These are phyloP conservation scores for Rhodotorula sp. DNA, from an alignment of 1,284 basidiomycete genomes.

Conservation along the genomic window DNA sequence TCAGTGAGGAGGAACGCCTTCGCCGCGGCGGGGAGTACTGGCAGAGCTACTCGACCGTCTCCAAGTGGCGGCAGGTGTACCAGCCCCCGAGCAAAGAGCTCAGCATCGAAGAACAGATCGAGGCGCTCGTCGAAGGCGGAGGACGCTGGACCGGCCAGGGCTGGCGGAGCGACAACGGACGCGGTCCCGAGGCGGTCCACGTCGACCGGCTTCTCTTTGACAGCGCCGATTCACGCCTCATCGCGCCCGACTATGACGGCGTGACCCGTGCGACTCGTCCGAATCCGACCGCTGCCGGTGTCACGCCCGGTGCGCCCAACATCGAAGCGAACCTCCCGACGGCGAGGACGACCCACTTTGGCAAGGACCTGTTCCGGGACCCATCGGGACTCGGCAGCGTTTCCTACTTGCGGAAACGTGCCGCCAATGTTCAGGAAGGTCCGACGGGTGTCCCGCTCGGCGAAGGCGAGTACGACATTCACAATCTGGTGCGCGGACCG, in stretches of 20 bases:
- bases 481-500: conserved; percentile 31
- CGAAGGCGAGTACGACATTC: conserved; percentile 31
- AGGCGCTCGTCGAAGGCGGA: conserved; percentile 85
- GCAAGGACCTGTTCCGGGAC: conserved; percentile 41
- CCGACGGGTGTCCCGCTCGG: conserved; percentile 16
- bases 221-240: conserved; percentile 45
- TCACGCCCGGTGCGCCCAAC: conserved; percentile 33
- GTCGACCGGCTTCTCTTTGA: conserved; percentile 47
- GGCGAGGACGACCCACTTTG: conserved; percentile 37
- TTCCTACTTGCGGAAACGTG: conserved; percentile 16
- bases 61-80: conserved; percentile 79
- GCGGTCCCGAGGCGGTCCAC: conserved; percentile 51
- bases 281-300: conserved; percentile 11
- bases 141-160: conserved; percentile 57
- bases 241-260: conserved; percentile 1
- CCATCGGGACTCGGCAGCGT: conserved; percentile 33
- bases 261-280: neutral
- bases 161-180: conserved; percentile 39
- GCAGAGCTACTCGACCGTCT: conserved; percentile 70
- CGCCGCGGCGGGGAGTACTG: conserved; percentile 42
- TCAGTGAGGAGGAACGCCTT: conserved; percentile 47
- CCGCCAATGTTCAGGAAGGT: conserved; percentile 27
- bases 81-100: conserved; percentile 67
- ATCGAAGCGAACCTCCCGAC: conserved; percentile 17
- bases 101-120: conserved; percentile 70